phyloP scores from a whole-genome alignment of 169 alveolate species.

The Plasmodium sp. region DNA sequence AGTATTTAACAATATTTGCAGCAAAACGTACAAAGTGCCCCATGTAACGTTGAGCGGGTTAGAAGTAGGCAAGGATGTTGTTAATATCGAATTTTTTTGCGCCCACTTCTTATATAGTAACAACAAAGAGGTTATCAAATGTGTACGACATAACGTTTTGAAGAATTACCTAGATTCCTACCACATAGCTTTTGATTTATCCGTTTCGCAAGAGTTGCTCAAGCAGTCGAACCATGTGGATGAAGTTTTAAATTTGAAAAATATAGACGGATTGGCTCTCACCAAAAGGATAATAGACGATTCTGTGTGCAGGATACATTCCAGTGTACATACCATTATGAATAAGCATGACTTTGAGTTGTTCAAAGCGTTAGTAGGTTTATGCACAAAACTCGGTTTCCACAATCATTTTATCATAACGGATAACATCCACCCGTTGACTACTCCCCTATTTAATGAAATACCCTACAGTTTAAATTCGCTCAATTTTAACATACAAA shows the following conservation, averaged over 20 bases:
- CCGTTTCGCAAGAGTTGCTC: conserved; percentile 44
- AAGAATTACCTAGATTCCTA: conserved; percentile 58
- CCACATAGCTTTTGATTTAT: conserved; percentile 68
- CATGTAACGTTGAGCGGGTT: conserved; percentile 34
- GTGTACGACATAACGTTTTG: conserved; percentile 32
- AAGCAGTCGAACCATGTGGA: conserved; percentile 50
- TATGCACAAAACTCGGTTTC: conserved; percentile 66
- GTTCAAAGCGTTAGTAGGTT: conserved; percentile 53
- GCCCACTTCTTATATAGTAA: conserved; percentile 73
- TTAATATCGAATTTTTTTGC: conserved; percentile 62
- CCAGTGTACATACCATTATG: conserved; percentile 68
- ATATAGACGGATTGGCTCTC: conserved; percentile 9
- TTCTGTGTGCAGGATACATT: conserved; percentile 63
- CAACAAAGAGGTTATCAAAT: conserved; percentile 62
- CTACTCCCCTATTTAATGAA: conserved; percentile 15
- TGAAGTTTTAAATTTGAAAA: conserved; percentile 29
- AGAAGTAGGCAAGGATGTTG: background rate
- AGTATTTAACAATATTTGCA: conserved; percentile 48
- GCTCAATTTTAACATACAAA: conserved; percentile 31
- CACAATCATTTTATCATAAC: conserved; percentile 63
- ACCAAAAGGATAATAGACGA: conserved; percentile 56
- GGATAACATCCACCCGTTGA: conserved; percentile 61
- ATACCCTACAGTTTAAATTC: conserved; percentile 58
- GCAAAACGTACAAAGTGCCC: conserved; percentile 15
- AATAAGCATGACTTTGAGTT: conserved; percentile 33